Evolutionary conservation across 2,329 filamentous ascomycete genomes (phyloP), one percentile per base, ranked within the genome.

Genomic region (Aspergillus latus): DNA sequence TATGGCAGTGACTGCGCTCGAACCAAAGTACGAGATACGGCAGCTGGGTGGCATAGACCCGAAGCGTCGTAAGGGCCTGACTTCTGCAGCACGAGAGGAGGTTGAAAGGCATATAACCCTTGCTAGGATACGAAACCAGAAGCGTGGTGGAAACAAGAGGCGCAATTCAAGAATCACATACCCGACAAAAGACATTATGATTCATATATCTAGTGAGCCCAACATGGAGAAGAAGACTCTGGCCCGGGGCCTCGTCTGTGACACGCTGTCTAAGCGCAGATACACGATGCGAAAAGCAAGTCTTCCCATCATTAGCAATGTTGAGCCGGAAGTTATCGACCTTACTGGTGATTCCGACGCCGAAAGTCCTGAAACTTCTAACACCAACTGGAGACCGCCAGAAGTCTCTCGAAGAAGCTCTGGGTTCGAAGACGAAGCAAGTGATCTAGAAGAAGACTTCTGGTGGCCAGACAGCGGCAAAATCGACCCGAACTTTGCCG

Each of bases 391-490:
- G 7, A 34, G 2, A 34, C 30, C 30, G 10, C 30, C 7, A 10
- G 10, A 7, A 34, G 10, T 10, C 30, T 34, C 30, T 7, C 16
- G 21, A 28, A n/a, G 39, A 36, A 58, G 56, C 16, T 45, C 49
- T 46, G 39, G 8, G n/a, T 21, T n/a, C 13, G 45, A 40, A 11
- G 40, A 49, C 2, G 39, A 49, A 11, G 13, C 11, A 36, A 63
- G 68, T 51, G 49, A 52, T 44, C 46, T 68, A 1, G 68, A 70
- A 45, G 71, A 76, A 16, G 72, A 76, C 49, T 65, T 68, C 52
- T 76, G 73, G 73, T 75, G 71, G 67, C 73, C 72, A 13, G 63
- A 63, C n/a, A 71, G 66, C 52, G 55, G 63, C 8, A 49, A 59
- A 26, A 63, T 74, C 8, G 65, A 74, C 50, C 63, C 72, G 0